Evolutionary conservation across 2,329 filamentous ascomycete genomes (phyloP).

Genomic region (Mollisia scopiformis): DNA sequence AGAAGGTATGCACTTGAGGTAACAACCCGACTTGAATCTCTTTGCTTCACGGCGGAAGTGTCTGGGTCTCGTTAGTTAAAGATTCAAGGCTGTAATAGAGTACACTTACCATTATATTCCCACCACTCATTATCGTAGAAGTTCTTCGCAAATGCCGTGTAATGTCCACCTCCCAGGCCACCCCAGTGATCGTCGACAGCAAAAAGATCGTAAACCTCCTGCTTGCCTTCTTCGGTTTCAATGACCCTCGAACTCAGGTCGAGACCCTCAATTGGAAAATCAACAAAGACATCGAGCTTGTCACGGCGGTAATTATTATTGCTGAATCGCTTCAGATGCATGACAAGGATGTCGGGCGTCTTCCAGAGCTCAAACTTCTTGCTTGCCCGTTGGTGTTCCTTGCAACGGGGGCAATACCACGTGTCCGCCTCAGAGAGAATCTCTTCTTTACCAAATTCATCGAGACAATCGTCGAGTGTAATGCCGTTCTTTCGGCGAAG

Average conservation of each 20-base stretch:
- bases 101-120: conserved; percentile 84
- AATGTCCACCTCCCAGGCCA: conserved; percentile 91
- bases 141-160: conserved; percentile 93
- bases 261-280: conserved; percentile 87
- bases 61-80: conserved; percentile 60
- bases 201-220: conserved; percentile 88
- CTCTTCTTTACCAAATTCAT: conserved; percentile 93
- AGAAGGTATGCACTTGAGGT: conserved; percentile 85
- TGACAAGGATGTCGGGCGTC: conserved; percentile 89
- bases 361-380: conserved; percentile 99
- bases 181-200: conserved; percentile 96
- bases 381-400: conserved; percentile 86
- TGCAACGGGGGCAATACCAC: conserved; percentile 97
- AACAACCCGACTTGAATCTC: conserved; percentile 65
- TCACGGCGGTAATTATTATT: conserved; percentile 80
- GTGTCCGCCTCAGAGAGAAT: conserved; percentile 93
- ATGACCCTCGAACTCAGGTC: conserved; percentile 82
- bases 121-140: conserved; percentile 92
- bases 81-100: not conserved
- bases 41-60: conserved; percentile 67
- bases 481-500: conserved; percentile 75
- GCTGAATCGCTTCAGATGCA: conserved; percentile 95
- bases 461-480: conserved; percentile 85
- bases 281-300: conserved; percentile 88
- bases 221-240: conserved; percentile 77